Evolutionary conservation across 2,329 filamentous ascomycete species (phyloP), one percentile per base, ranked within the genome.

Genomic region (Epichloe elymi): DNA sequence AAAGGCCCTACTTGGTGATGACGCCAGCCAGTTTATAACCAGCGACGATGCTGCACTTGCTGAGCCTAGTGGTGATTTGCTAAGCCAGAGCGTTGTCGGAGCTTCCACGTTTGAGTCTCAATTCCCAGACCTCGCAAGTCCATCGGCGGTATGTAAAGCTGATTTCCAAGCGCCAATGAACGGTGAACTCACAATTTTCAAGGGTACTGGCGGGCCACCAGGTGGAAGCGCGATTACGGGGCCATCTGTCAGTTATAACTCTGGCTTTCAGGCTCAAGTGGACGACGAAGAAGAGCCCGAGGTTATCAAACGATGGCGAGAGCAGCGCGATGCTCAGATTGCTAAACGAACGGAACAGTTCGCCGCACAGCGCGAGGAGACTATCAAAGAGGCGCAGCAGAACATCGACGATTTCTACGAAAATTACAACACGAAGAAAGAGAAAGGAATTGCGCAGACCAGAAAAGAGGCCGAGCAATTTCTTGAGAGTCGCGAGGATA

Each of bases 351-450:
- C 88, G 57, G 83, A 95, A 67, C 81, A 91, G 58, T 91, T 91
- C 50, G 80, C 82, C 41, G 76, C 81, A 57, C 88, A 90, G 71
- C 93, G 93, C 66, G 79, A 81, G 56, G 83, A 91, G 66, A 96
- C 89, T 2, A 73, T 96, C 64, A 82, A 88, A 66, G 88, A 93
- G 60, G 93, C 93, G 11, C 88, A 89, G 64, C 80, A 90, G 66
- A 93, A 94, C 67, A 95, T 98, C 57, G 93, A 98, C 67, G 93
- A 96, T 67, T 98, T 97, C 72, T 98, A 98, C 75, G 90, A 96
- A 65, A 96, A 95, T 71, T 98, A 98, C 76, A 97, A 97, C 74
- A 83, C 85, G 69, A 95, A 96, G 74, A 91, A 93, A 68, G 93
- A 98, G 67, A 97, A 97, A 78, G 81, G 80, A 53, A 85, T 96